Conservation (phyloP, 768 basidiomycete genomes). For the Clavaria fumosa region DNA sequence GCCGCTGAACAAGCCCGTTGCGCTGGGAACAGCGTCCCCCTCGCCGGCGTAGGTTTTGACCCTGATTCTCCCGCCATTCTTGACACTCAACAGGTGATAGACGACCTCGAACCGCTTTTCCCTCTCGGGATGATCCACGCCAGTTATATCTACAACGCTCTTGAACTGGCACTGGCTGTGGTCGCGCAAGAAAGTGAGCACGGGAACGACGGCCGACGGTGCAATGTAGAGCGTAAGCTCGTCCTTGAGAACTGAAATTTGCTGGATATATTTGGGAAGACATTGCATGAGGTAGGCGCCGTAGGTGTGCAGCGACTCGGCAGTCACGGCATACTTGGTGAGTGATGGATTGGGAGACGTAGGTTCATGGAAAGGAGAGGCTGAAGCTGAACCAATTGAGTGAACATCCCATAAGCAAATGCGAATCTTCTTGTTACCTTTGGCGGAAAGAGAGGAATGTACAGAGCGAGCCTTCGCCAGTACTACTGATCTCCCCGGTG, state of each 20-base stretch:
- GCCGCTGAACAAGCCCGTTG: slow-evolving; percentile 62
- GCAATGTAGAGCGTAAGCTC: slow-evolving; percentile 83
- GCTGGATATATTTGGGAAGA: slow-evolving; percentile 94
- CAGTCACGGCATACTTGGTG: slow-evolving; percentile 52
- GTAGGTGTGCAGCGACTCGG: slow-evolving; percentile 74
- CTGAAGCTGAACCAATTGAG: slow-evolving; percentile 29
- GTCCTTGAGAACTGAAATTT: slow-evolving; percentile 94
- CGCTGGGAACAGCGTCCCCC: slow-evolving; percentile 80
- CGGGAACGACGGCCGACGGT: slow-evolving; percentile 68
- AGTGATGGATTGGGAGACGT: slow-evolving; percentile 80
- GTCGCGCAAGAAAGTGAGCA: slow-evolving; percentile 86
- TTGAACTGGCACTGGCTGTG: slow-evolving; percentile 95
- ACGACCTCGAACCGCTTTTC: slow-evolving; percentile 93
- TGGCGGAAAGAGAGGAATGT: slow-evolving; percentile 30
- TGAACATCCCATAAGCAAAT: slow-evolving; percentile 4
- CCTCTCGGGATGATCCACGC: slow-evolving; percentile 88
- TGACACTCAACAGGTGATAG: slow-evolving; percentile 80
- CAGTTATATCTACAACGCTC: slow-evolving; percentile 81
- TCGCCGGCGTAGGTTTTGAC: slow-evolving; percentile 98
- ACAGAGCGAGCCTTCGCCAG: slow-evolving; percentile 23
- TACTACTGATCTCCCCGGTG: slow-evolving; percentile 14
- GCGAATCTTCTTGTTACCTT: slow-evolving; percentile 25
- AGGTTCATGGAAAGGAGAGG: slow-evolving; percentile 75
- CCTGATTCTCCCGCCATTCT: slow-evolving; percentile 68
- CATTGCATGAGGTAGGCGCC: slow-evolving; percentile 88